Conservation (phyloP, 352 stramenopile genomes). For the Globisporangium nunn region DNA sequence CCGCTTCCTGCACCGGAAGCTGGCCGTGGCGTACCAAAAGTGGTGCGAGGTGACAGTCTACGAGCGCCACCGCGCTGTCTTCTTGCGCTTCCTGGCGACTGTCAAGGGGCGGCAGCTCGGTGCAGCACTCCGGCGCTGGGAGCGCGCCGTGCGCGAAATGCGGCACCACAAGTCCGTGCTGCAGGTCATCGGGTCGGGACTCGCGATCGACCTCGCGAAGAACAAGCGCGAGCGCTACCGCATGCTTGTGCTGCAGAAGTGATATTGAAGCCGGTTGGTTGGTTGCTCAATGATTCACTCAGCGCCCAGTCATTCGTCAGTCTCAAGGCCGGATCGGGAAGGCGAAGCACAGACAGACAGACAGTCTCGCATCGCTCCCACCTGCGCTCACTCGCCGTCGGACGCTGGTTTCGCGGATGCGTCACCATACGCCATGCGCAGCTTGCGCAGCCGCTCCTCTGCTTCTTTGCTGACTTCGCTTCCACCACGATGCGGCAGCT, state of each 20-base stretch:
- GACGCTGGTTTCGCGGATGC: constrained; percentile 31
- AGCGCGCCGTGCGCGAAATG: constrained; percentile 29
- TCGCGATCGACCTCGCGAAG: constrained; percentile 58
- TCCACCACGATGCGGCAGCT: neutral
- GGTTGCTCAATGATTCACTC: neutral
- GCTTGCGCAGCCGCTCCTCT: constrained; percentile 57
- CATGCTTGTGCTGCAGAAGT: constrained; percentile 68
- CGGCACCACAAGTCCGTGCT: constrained; percentile 33
- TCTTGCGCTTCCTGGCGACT: constrained; percentile 36
- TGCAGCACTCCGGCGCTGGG: constrained; percentile 55
- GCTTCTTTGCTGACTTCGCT: constrained; percentile 25
- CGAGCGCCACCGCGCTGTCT: constrained; percentile 35
- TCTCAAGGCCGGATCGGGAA: neutral
- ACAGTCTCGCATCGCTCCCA: neutral
- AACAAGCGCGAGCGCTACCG: constrained; percentile 54
- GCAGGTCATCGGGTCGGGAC: constrained; percentile 36
- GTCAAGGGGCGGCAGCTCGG: constrained; percentile 41
- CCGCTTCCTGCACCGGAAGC: constrained; percentile 32
- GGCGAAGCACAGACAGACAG: neutral
- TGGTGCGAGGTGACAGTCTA: constrained; percentile 38
- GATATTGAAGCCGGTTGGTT: constrained; percentile 1
- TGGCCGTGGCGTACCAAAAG: constrained; percentile 33
- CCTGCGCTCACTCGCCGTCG: constrained; percentile 9
- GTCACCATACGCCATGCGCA: constrained; percentile 80
- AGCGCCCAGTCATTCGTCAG: neutral